phyloP scores from a whole-genome alignment of 768 basidiomycete genomes.

The Dentipellis sp. region DNA sequence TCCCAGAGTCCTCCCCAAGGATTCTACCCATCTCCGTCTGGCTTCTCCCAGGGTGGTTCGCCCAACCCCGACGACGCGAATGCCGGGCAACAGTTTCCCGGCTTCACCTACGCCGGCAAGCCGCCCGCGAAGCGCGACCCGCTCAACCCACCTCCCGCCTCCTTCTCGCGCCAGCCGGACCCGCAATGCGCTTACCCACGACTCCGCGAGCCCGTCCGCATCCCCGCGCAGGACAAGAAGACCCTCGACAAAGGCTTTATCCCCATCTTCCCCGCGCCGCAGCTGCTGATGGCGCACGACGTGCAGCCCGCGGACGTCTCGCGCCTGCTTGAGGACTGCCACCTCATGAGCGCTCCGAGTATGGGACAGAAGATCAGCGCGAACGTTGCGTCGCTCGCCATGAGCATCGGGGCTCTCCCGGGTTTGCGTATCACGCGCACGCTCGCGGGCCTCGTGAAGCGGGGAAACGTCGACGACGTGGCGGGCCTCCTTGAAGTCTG shows the following conservation, averaged over 20 bases:
- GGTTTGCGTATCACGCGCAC: neutral
- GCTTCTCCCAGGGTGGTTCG: neutral
- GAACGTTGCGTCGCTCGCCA: slow-evolving; percentile 1
- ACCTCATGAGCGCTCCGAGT: slow-evolving; percentile 1
- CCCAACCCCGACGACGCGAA: neutral
- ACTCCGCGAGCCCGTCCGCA: neutral
- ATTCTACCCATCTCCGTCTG: neutral
- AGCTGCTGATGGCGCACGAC: neutral
- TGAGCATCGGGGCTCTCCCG: slow-evolving; percentile 4
- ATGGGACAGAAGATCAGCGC: slow-evolving; percentile 5
- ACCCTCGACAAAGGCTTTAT: neutral
- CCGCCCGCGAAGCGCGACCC: neutral
- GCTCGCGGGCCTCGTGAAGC: neutral
- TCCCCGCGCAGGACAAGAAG: neutral
- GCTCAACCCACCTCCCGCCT: neutral
- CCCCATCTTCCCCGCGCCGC: neutral
- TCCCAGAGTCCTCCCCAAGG: neutral
- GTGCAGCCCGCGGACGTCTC: neutral
- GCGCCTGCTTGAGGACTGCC: neutral
- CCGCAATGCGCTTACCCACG: neutral
- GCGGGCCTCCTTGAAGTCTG: neutral
- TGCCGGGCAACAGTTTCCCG: neutral
- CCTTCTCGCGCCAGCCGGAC: neutral
- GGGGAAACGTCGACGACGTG: neutral
- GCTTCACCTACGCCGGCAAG: neutral